Percentiles rank a stretch among this genome's conserved stretches.
Conservation (phyloP, 768 basidiomycete species). For the Chlorophyllum brunneum region DNA sequence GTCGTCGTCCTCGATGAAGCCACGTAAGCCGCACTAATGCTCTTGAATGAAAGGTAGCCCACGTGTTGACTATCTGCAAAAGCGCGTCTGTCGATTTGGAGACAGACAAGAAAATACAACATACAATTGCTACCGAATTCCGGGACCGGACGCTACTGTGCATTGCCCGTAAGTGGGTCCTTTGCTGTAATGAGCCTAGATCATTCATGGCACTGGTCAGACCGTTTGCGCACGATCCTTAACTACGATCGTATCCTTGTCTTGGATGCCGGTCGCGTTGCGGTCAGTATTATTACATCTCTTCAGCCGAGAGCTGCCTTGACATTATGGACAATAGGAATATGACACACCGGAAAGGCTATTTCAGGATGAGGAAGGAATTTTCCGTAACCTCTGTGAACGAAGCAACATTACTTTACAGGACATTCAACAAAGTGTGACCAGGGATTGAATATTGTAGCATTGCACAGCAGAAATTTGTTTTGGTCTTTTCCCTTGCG, state of each 20-base stretch:
- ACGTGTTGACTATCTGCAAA: background rate
- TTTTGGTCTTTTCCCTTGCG: too few species aligned
- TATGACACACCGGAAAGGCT: slow-evolving; percentile 55
- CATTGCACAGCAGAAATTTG: too few species aligned
- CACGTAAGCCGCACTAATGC: slow-evolving; percentile 30
- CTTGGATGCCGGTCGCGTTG: slow-evolving; percentile 58
- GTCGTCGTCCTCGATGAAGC: slow-evolving; percentile 83
- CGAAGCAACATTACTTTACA: slow-evolving; percentile 23
- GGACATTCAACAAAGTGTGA: slow-evolving; percentile 13
- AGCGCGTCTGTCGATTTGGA: slow-evolving; percentile 71
- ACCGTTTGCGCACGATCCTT: slow-evolving; percentile 76
- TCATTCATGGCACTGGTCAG: slow-evolving; percentile 20
- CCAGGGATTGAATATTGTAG: background rate
- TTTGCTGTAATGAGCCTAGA: slow-evolving; percentile 14
- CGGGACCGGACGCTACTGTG: slow-evolving; percentile 68
- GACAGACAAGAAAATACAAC: slow-evolving; percentile 79
- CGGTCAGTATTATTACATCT: slow-evolving; percentile 26
- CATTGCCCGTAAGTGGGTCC: slow-evolving; percentile 61
- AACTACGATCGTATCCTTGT: slow-evolving; percentile 72
- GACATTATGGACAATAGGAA: slow-evolving; percentile 31
- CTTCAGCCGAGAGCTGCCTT: background rate
- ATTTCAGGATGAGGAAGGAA: slow-evolving; percentile 40
- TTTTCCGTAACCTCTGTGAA: slow-evolving; percentile 60
- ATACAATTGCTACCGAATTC: slow-evolving; percentile 74
- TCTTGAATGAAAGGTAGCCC: background rate